phyloP scores from a whole-genome alignment of 2,329 filamentous ascomycete species.

The Sphaerulina musiva region DNA sequence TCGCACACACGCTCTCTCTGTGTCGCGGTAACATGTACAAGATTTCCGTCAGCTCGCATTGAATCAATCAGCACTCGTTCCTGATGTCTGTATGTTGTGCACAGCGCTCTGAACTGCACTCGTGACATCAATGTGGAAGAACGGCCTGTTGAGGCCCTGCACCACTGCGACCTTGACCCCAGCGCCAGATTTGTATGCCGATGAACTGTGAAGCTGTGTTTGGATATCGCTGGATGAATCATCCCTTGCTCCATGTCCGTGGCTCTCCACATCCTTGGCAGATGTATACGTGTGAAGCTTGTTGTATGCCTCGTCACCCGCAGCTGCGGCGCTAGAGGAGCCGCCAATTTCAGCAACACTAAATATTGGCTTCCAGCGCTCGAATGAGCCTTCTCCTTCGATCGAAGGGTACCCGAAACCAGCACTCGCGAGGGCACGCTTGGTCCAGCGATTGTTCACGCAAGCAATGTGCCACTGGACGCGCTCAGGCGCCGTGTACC shows the following conservation, averaged over 20 bases:
- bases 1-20: background rate
- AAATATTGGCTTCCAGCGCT: slow-evolving; percentile 91
- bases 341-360: slow-evolving; percentile 82
- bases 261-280: slow-evolving; percentile 31
- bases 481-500: slow-evolving; percentile 68
- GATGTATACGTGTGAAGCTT: slow-evolving; percentile 38
- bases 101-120: slow-evolving; percentile 83
- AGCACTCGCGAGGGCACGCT: slow-evolving; percentile 76
- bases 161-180: slow-evolving; percentile 55
- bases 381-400: slow-evolving; percentile 44
- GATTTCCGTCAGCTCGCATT: too few relatives aligned
- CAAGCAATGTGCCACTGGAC: slow-evolving; percentile 97
- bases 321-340: slow-evolving; percentile 59
- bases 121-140: slow-evolving; percentile 91
- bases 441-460: slow-evolving; percentile 91
- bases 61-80: background rate
- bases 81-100: slow-evolving; percentile 50
- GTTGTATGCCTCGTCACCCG: slow-evolving; percentile 59
- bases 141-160: slow-evolving; percentile 77
- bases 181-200: slow-evolving; percentile 25
- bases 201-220: slow-evolving; percentile 41
- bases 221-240: slow-evolving; percentile 36
- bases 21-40: background rate
- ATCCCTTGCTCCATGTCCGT: slow-evolving; percentile 17
- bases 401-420: slow-evolving; percentile 79